Evolutionary conservation across 2,329 filamentous ascomycete species (phyloP).

Genomic region (Penicillium sp.): DNA sequence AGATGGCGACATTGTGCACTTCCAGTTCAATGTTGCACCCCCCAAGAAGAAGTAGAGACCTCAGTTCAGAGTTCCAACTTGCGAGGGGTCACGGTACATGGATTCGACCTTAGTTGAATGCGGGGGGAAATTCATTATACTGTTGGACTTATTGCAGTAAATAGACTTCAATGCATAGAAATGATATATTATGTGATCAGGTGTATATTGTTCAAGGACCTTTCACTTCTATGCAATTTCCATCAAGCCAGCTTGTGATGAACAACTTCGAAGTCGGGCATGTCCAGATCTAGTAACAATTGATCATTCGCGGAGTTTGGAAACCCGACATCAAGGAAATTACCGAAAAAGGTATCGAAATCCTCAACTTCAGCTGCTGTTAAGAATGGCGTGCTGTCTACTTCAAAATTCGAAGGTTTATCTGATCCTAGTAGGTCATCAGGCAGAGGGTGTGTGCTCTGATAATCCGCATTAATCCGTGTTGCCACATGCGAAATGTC

Average conservation of each 20-base stretch:
- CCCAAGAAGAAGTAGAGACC: conserved; percentile 1
- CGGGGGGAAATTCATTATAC: not conserved
- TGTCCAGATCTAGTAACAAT: conserved; percentile 5
- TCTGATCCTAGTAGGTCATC: not conserved
- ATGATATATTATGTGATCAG: not conserved
- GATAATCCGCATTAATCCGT: not conserved
- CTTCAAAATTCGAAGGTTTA: not conserved
- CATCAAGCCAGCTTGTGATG: not conserved
- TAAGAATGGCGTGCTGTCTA: not conserved
- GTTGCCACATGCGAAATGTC: not conserved
- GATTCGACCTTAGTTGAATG: not conserved
- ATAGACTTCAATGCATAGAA: not conserved
- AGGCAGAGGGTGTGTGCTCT: not conserved
- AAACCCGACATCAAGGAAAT: conserved; percentile 17
- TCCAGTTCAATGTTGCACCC: conserved; percentile 5
- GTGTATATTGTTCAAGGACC: not conserved
- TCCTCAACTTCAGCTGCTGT: not conserved
- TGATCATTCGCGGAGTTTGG: conserved; percentile 10
- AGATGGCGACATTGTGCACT: not conserved
- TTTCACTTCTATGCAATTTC: not conserved
- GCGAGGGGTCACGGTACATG: not conserved
- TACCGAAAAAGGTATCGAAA: conserved; percentile 15
- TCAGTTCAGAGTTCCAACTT: not conserved
- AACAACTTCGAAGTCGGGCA: not conserved
- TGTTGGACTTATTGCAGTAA: not conserved